phyloP scores from a whole-genome alignment of 306 rosid genomes.

The Acmispon strigosus region DNA sequence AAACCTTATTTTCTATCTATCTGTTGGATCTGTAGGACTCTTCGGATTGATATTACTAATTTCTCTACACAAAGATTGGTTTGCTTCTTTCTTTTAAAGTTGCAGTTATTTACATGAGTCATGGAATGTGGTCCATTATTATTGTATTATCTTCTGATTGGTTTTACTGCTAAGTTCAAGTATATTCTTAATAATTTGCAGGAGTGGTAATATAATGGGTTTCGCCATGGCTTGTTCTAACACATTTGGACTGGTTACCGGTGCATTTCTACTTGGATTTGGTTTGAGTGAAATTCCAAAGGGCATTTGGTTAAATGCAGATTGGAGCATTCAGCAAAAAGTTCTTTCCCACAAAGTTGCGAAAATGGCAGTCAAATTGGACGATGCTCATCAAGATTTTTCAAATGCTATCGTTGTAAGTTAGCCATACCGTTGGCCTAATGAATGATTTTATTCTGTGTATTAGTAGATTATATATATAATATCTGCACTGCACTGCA shows the following conservation, averaged over 20 bases:
- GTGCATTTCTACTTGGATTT: slow-evolving; percentile 96
- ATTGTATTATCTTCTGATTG: neutral
- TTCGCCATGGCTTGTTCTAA: slow-evolving; percentile 97
- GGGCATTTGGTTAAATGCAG: slow-evolving; percentile 74
- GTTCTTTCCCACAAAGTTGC: slow-evolving; percentile 86
- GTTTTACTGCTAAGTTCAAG: neutral
- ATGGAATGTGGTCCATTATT: neutral
- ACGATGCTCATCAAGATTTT: slow-evolving; percentile 86
- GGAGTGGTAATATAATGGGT: slow-evolving; percentile 67
- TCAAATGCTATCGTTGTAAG: slow-evolving; percentile 92
- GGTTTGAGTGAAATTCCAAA: slow-evolving; percentile 96
- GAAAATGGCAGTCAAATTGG: slow-evolving; percentile 92
- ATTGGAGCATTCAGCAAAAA: slow-evolving; percentile 74
- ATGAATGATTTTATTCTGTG: too few species aligned
- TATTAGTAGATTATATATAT: too few species aligned
- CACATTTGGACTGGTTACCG: slow-evolving; percentile 96
- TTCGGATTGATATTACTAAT: slow-evolving; percentile 68
- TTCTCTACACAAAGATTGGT: slow-evolving; percentile 51
- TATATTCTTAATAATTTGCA: slow-evolving; percentile 19
- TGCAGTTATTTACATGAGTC: neutral
- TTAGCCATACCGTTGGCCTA: neutral
- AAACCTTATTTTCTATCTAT: slow-evolving; percentile 73
- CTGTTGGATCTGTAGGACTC: slow-evolving; percentile 56
- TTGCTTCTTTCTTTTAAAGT: slow-evolving; percentile 22
- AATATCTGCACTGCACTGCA: too few species aligned